Evolutionary conservation across 345 rosid genomes (phyloP).

Genomic region (Aquilaria yunnanensis): DNA sequence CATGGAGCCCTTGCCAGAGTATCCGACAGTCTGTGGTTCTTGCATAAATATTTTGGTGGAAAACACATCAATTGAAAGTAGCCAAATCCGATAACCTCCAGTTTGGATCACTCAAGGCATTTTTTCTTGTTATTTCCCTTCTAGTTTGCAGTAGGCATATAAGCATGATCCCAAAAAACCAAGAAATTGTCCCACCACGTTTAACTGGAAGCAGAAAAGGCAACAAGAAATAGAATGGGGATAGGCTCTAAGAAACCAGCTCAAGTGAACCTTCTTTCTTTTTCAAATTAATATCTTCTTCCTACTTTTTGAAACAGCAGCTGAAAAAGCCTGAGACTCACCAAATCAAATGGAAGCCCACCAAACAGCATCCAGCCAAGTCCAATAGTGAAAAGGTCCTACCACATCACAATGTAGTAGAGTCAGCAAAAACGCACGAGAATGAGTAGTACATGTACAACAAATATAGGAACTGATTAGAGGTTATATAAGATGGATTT

Average conservation of each 20-base stretch:
- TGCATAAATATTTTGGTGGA: too few relatives aligned
- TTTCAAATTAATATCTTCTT: too few relatives aligned
- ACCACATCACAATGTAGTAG: constrained; percentile 6
- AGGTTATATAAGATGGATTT: too few relatives aligned
- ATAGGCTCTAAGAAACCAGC: too few relatives aligned
- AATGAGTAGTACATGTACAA: neutral
- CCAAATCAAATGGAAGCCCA: constrained; percentile 66
- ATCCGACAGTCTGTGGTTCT: too few relatives aligned
- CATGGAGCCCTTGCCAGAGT: too few relatives aligned
- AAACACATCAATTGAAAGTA: too few relatives aligned
- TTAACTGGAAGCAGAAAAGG: constrained; percentile 32
- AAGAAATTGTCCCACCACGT: constrained; percentile 44
- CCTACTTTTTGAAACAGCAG: neutral
- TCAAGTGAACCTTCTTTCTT: too few relatives aligned
- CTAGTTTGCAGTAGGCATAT: constrained; percentile 47
- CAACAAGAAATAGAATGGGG: neutral
- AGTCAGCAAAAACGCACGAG: constrained; percentile 1
- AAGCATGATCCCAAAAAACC: constrained; percentile 52
- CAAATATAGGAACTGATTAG: too few relatives aligned
- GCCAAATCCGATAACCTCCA: constrained; percentile 7
- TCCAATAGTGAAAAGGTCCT: constrained; percentile 70
- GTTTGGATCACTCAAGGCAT: constrained; percentile 4
- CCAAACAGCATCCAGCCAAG: constrained; percentile 76
- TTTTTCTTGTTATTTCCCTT: constrained; percentile 23
- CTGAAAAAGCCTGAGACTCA: constrained; percentile 15